Evolutionary conservation across 2,329 filamentous ascomycete species (phyloP).

Genomic region (Camillea tinctor): DNA sequence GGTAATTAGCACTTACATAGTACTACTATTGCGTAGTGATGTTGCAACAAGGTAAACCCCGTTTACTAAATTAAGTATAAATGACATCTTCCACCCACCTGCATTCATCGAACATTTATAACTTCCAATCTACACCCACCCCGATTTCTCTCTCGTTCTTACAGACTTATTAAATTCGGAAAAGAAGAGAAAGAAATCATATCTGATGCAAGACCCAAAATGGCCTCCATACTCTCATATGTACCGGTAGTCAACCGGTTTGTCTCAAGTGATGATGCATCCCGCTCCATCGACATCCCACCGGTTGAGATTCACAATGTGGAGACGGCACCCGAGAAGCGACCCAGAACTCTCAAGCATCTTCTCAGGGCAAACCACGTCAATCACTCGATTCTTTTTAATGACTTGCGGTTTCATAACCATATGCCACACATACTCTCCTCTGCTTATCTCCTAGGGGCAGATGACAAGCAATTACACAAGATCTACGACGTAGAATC

Average conservation of each 20-base stretch:
- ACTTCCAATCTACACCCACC: not conserved
- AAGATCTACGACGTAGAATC: constrained; percentile 77
- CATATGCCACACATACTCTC: constrained; percentile 79
- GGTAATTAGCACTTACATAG: not conserved
- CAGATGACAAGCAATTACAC: constrained; percentile 68
- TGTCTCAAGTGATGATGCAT: constrained; percentile 29
- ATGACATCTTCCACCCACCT: not conserved
- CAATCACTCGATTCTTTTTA: constrained; percentile 81
- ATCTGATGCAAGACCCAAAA: constrained; percentile 15
- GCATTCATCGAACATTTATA: not conserved
- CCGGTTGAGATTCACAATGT: constrained; percentile 74
- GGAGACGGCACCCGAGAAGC: constrained; percentile 76
- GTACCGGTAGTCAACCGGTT: constrained; percentile 41
- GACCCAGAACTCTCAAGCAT: constrained; percentile 82
- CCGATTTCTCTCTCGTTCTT: too few species aligned
- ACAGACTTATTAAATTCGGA: not conserved
- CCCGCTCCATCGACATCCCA: constrained; percentile 53
- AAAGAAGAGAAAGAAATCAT: not conserved
- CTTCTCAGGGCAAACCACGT: constrained; percentile 88
- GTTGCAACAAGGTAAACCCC: not conserved
- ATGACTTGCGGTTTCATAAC: constrained; percentile 75
- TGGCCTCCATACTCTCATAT: constrained; percentile 43
- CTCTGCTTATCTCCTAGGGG: constrained; percentile 84
- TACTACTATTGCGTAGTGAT: not conserved
- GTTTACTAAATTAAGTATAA: not conserved